phyloP scores from a whole-genome alignment of 2,329 filamentous ascomycete genomes.

The Colletotrichum kahawae region DNA sequence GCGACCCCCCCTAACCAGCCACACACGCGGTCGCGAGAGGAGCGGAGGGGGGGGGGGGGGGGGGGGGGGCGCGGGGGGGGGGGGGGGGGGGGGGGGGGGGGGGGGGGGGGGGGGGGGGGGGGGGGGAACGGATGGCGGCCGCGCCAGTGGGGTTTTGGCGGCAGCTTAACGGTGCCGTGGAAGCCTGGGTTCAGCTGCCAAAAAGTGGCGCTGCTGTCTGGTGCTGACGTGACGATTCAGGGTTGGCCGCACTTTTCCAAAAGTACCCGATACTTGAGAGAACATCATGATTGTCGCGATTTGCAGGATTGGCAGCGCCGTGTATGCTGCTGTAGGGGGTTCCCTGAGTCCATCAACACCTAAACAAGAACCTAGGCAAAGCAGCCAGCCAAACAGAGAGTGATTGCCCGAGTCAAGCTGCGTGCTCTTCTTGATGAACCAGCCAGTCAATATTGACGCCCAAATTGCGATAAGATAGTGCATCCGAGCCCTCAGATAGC shows the following conservation, averaged over 20 bases:
- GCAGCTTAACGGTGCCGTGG: not conserved
- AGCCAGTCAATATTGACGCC: not conserved
- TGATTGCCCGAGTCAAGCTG: constrained; percentile 1
- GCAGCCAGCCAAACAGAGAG: not conserved
- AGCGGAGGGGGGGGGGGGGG: no score
- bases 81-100: not conserved
- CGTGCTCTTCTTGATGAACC: not conserved
- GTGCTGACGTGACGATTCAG: not conserved
- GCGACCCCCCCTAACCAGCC: no score
- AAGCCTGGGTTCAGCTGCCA: not conserved
- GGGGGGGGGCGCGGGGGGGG: no score
- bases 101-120: not conserved
- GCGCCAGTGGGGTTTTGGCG: not conserved
- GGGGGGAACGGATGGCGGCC: not conserved
- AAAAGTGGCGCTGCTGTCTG: not conserved
- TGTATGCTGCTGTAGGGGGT: not conserved
- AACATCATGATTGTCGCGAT: not conserved
- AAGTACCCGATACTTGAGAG: not conserved
- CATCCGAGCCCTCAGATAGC: not conserved
- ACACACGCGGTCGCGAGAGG: no score
- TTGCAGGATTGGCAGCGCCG: not conserved
- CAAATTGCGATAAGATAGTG: not conserved
- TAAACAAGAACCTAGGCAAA: not conserved
- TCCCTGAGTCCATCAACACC: not conserved
- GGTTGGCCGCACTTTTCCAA: not conserved